These are phyloP conservation scores for Cordia subcordata DNA, from an alignment of 257 asterid species.

Conservation along the genomic window DNA sequence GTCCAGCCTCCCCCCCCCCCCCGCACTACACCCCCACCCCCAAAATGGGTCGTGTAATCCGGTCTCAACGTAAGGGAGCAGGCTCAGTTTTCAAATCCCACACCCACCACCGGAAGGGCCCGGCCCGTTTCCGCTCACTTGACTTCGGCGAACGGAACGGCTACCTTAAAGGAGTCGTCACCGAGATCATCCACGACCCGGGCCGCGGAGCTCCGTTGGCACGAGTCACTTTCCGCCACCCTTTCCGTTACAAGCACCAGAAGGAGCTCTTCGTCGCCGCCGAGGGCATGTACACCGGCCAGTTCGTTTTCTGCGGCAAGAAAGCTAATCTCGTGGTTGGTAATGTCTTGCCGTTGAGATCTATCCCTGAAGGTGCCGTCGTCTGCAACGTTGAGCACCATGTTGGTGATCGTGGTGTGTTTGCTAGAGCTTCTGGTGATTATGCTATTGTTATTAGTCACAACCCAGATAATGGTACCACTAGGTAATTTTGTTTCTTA, in stretches of 20 bases:
- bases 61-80: conserved; percentile 83
- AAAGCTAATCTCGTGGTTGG: conserved; percentile 67
- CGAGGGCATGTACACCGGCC: conserved; percentile 71
- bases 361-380: conserved; percentile 75
- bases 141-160: conserved; percentile 83
- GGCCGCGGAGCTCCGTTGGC: conserved; percentile 82
- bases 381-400: conserved; percentile 77
- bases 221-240: conserved; percentile 67
- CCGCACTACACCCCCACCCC: background rate
- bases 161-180: conserved; percentile 68
- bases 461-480: conserved; percentile 71
- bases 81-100: conserved; percentile 72
- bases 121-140: conserved; percentile 65
- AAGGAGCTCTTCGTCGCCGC: conserved; percentile 77
- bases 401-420: conserved; percentile 68
- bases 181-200: conserved; percentile 71
- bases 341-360: conserved; percentile 62
- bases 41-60: conserved; percentile 65
- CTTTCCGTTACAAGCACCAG: conserved; percentile 72
- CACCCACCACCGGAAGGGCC: conserved; percentile 80
- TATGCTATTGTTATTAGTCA: conserved; percentile 72
- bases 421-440: conserved; percentile 75
- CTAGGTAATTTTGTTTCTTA: conserved; percentile 33
- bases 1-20: background rate
- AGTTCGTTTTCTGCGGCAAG: conserved; percentile 67